A percentile compares a stretch with the other conserved stretches of the same genome.
These are phyloP conservation scores for Kodamaea kaohsiungensis DNA, from an alignment of 805 yeast genomes.

Conservation along the genomic window DNA sequence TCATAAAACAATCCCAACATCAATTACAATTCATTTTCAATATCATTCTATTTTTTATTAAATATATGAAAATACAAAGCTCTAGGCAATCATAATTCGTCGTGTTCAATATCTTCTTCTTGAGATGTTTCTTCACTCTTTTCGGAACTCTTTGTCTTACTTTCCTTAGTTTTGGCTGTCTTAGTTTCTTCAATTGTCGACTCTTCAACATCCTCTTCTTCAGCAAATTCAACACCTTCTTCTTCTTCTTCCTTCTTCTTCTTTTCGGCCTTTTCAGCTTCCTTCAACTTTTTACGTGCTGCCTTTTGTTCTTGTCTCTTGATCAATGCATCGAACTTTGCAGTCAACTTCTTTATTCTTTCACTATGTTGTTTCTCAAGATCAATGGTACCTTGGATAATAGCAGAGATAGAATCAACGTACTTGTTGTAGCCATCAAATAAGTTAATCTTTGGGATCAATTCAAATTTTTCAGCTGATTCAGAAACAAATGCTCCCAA, in stretches of 20 bases:
- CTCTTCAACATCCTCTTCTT: slow-evolving; percentile 8
- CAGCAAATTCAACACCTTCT: slow-evolving; percentile 5
- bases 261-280: slow-evolving; percentile 22
- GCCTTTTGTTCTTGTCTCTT: slow-evolving; percentile 36
- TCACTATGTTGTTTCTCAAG: slow-evolving; percentile 32
- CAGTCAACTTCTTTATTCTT: slow-evolving; percentile 27
- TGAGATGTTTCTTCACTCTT: slow-evolving; percentile 12
- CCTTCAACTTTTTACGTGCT: slow-evolving; percentile 32
- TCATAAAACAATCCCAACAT: too few species aligned
- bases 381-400: slow-evolving; percentile 30
- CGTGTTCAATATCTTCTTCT: slow-evolving; percentile 19
- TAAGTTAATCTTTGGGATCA: slow-evolving; percentile 24
- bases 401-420: slow-evolving; percentile 25
- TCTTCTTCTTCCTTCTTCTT: slow-evolving; percentile 19
- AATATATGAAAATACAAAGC: not conserved
- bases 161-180: not conserved
- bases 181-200: not conserved
- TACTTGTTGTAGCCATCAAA: slow-evolving; percentile 27
- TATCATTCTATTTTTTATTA: not conserved
- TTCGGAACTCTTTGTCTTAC: slow-evolving; percentile 12
- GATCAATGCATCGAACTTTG: slow-evolving; percentile 28
- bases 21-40: too few species aligned
- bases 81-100: slow-evolving; percentile 16
- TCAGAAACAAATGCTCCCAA: slow-evolving; percentile 25
- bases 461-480: slow-evolving; percentile 21